phyloP scores from a whole-genome alignment of 2,329 filamentous ascomycete species.

The Aspergillus fijiensis region DNA sequence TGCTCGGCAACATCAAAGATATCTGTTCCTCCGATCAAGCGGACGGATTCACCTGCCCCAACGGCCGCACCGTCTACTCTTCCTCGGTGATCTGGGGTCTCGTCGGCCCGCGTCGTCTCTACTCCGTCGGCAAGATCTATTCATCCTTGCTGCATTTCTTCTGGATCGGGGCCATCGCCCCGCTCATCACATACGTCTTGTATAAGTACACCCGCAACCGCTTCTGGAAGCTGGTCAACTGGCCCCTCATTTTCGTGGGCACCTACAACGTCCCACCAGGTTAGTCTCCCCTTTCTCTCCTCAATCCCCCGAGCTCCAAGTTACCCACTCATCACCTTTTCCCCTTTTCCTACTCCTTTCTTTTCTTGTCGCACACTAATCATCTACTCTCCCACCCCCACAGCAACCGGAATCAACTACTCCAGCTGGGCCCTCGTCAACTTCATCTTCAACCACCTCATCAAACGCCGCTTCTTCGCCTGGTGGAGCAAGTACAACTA shows the following conservation, averaged over 20 bases:
- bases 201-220: slow-evolving; percentile 29
- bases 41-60: slow-evolving; percentile 52
- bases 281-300: slow-evolving; percentile 3
- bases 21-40: slow-evolving; percentile 45
- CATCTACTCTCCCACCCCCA: neutral
- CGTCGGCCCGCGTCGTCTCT: slow-evolving; percentile 53
- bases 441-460: slow-evolving; percentile 76
- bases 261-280: slow-evolving; percentile 30
- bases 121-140: slow-evolving; percentile 50
- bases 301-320: neutral
- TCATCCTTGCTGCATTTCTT: slow-evolving; percentile 52
- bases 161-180: slow-evolving; percentile 46
- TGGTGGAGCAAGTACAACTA: slow-evolving; percentile 50
- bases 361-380: neutral
- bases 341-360: neutral
- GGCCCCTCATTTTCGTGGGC: slow-evolving; percentile 33
- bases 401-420: slow-evolving; percentile 37
- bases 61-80: slow-evolving; percentile 51
- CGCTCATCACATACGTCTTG: slow-evolving; percentile 22
- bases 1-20: slow-evolving; percentile 41
- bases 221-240: slow-evolving; percentile 38
- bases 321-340: too few species aligned
- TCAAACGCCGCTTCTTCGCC: slow-evolving; percentile 51
- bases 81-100: slow-evolving; percentile 53
- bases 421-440: slow-evolving; percentile 39